Conservation (phyloP, 2,329 filamentous ascomycete species). For the Penicillium sp. region DNA sequence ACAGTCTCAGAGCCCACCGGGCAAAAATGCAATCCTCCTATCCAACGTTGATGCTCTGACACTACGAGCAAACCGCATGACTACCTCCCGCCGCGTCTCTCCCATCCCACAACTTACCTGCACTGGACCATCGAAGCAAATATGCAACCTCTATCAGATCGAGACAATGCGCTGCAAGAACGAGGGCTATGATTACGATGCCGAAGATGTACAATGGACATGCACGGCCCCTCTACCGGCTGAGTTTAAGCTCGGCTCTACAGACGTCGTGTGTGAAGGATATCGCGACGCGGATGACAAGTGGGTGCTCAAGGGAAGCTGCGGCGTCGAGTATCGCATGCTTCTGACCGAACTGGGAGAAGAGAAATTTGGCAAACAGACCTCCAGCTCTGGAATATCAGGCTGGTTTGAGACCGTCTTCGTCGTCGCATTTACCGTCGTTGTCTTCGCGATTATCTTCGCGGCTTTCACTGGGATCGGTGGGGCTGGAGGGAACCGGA, state of each 20-base stretch:
- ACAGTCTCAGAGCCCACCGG: constrained; percentile 32
- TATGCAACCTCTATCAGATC: constrained; percentile 69
- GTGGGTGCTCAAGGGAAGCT: constrained; percentile 87
- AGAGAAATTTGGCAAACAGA: constrained; percentile 61
- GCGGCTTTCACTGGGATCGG: constrained; percentile 25
- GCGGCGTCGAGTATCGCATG: constrained; percentile 85
- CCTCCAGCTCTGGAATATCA: constrained; percentile 7
- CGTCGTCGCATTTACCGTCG: constrained; percentile 35
- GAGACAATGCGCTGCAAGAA: constrained; percentile 90
- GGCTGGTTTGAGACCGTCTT: constrained; percentile 26
- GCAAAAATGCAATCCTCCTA: constrained; percentile 56
- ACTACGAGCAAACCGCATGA: constrained; percentile 65
- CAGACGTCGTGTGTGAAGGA: constrained; percentile 90
- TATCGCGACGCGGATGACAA: constrained; percentile 74
- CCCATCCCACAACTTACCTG: constrained; percentile 79
- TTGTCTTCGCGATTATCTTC: constrained; percentile 29
- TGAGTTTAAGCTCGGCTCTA: constrained; percentile 73
- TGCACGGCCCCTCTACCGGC: constrained; percentile 66
- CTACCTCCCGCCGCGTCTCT: constrained; percentile 71
- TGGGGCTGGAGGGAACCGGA: constrained; percentile 13
- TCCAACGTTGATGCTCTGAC: constrained; percentile 74
- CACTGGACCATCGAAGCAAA: constrained; percentile 59
- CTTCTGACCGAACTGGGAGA: constrained; percentile 75
- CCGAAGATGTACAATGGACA: constrained; percentile 85
- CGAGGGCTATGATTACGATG: constrained; percentile 72